Evolutionary conservation across 768 basidiomycete genomes (phyloP), one percentile per base, ranked within the genome.

Genomic region (Plicaturopsis crispa): DNA sequence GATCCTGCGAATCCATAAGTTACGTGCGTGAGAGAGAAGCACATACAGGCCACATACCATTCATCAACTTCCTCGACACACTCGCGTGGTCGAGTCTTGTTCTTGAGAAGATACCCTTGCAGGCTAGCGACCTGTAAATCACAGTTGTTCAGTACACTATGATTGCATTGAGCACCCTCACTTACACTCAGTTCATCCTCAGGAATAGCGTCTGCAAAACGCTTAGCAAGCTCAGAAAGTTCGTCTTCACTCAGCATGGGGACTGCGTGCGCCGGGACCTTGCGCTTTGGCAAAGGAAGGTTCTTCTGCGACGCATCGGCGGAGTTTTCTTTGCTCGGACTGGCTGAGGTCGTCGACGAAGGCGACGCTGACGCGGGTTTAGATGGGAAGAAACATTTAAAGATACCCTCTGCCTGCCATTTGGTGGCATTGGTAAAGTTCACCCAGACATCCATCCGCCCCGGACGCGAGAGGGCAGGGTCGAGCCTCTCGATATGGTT

Each of bases 401-500:
- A 91, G 55, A 91, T 86, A 36, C 85, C 87, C 59, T 89, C 87
- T 11, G 88, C 88, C 53, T 91, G 88, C 85, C 85, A 90, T 57
- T 87, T 90, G 6, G 85, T 88, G 4, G 88, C 87, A 52, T 91
- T 81, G 36, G 83, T 81, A 61, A 91, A 91, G 65, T 89, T 87
- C 28, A 92, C 73, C 87, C 87, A 90, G 12, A 93, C 81, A 50
- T 90, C 89, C 84, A 89, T 88, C 33, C 86, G 84, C 41, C 91
- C 91, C 20, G 90, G 85, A 16, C 88, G 76, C 56, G 79, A 85
- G 24, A 93, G 71, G 4, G 89, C 88, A 35, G 84, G 89, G 59
- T 96, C 91, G 23, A 96, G 72, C 33, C 88, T 81, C 54, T 94
- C 89, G 49, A 91, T 88, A 55, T 94, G 91, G 62, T 96, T 96